phyloP scores from a whole-genome alignment of 257 asterid species.

The Solanum virginianum region DNA sequence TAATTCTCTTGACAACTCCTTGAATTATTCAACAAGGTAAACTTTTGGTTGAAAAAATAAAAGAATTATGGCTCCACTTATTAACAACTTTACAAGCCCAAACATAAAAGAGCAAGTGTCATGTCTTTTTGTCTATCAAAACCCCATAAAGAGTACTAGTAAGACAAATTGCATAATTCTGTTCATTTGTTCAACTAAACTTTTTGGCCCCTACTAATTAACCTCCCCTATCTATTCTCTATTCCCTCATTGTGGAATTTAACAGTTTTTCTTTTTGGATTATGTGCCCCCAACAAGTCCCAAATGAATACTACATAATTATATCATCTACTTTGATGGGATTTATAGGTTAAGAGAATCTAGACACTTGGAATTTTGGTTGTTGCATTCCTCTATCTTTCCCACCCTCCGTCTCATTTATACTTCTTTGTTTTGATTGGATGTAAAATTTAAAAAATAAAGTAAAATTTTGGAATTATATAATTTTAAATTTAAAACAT shows the following conservation, averaged over 20 bases:
- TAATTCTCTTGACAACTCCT: not conserved
- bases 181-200: slow-evolving; percentile 18
- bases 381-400: not conserved
- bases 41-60: not conserved
- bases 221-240: not conserved
- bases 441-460: too few species aligned
- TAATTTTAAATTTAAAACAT: too few species aligned
- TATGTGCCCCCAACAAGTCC: not conserved
- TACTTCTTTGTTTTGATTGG: too few species aligned
- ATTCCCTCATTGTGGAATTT: not conserved
- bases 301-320: not conserved
- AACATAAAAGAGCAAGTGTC: slow-evolving; percentile 19
- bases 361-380: slow-evolving; percentile 5
- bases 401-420: not conserved
- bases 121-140: slow-evolving; percentile 18
- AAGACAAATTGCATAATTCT: slow-evolving; percentile 24
- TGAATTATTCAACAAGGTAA: not conserved
- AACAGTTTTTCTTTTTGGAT: not conserved
- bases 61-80: slow-evolving; percentile 12
- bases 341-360: slow-evolving; percentile 19
- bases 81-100: slow-evolving; percentile 3
- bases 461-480: too few species aligned
- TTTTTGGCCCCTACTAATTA: not conserved
- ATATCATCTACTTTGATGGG: slow-evolving; percentile 1
- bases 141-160: slow-evolving; percentile 5